Conservation (phyloP, 495 filamentous ascomycete genomes). For the Rhypophila decipiens region DNA sequence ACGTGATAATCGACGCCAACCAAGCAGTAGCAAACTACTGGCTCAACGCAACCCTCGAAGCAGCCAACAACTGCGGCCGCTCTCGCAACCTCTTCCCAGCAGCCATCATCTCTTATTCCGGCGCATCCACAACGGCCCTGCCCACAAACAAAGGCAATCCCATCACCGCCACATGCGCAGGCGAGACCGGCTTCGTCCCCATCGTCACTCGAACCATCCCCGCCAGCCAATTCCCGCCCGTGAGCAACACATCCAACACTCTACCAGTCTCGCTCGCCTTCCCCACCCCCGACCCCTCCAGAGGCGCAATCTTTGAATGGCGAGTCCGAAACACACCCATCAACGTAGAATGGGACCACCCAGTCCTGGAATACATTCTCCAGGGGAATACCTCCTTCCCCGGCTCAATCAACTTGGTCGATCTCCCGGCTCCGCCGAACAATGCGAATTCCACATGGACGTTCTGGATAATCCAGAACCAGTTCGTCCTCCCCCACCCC, state of each 20-base stretch:
- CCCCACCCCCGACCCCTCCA: slow-evolving; percentile 4
- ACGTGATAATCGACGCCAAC: slow-evolving; percentile 60
- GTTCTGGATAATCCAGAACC: slow-evolving; percentile 33
- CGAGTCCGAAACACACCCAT: slow-evolving; percentile 24
- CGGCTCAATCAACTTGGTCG: slow-evolving; percentile 23
- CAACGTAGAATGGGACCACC: slow-evolving; percentile 30
- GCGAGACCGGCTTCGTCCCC: slow-evolving; percentile 19
- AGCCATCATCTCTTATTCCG: slow-evolving; percentile 36
- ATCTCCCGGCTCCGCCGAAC: slow-evolving; percentile 17
- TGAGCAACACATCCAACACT: no score
- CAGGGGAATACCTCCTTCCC: slow-evolving; percentile 25
- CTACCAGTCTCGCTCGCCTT: slow-evolving; percentile 9
- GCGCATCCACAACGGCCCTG: slow-evolving; percentile 14
- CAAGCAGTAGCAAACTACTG: slow-evolving; percentile 52
- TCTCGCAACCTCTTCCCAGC: slow-evolving; percentile 20
- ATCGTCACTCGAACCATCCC: slow-evolving; percentile 16
- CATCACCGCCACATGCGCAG: slow-evolving; percentile 12
- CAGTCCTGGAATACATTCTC: slow-evolving; percentile 25
- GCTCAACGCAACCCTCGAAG: slow-evolving; percentile 36
- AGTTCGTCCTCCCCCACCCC: slow-evolving; percentile 32
- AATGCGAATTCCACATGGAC: no score
- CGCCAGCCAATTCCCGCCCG: slow-evolving; percentile 4
- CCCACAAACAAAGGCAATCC: slow-evolving; percentile 19
- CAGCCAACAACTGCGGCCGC: slow-evolving; percentile 17
- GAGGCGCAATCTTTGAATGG: slow-evolving; percentile 27